Evolutionary conservation across 2,329 filamentous ascomycete genomes (phyloP), one percentile per base, ranked within the genome.

Genomic region (Gliomastix tumulicola): DNA sequence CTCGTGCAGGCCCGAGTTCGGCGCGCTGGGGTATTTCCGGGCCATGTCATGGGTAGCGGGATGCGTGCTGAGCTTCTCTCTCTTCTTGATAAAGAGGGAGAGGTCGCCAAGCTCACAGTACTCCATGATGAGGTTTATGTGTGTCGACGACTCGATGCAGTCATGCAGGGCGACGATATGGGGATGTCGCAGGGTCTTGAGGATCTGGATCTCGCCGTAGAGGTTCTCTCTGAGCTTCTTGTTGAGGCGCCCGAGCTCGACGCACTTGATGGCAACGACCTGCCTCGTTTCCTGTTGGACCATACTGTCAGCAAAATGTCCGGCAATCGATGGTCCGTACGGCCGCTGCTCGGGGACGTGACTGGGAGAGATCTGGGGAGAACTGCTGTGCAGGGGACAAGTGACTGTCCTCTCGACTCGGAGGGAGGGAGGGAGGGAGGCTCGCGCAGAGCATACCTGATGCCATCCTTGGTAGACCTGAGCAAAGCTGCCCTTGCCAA

Each of bases 101-200:
- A 98, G 66, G 55, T 98, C 92, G 17, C 92, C 90, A 28, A 98
- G 75, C 56, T 94, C 88, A 65, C 92, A 97, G 63, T 94, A 97
- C 65, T 98, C 92, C 90, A 97, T 98, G 44, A 97, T 82, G 40
- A 98, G 76, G 63, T 98, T 92, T 63, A 97, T 96, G 54, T 94
- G 86, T 17, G 82, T 82, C 4, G 78, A 69, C 1, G 87, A 84
- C 60, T 97, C 89, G 59, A 90, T 76, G 66, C 89, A 96, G 63
- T 95, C 88, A 67, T 96, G 89, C 33, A 98, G 81, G 49, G 88
- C 86, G 47, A 97, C 92, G 49, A 98, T 96, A 56, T 98, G 92
- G 20, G 92, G 92, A 62, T 98, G 92, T 41, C 92, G 85, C 20
- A 98, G 76, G 45, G 80, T 86, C 63, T 92, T 92, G 54, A 98